Percentiles rank a stretch among this genome's conserved stretches.
phyloP scores from a whole-genome alignment of 768 basidiomycete genomes.

The Suillus fuscotomentosus region DNA sequence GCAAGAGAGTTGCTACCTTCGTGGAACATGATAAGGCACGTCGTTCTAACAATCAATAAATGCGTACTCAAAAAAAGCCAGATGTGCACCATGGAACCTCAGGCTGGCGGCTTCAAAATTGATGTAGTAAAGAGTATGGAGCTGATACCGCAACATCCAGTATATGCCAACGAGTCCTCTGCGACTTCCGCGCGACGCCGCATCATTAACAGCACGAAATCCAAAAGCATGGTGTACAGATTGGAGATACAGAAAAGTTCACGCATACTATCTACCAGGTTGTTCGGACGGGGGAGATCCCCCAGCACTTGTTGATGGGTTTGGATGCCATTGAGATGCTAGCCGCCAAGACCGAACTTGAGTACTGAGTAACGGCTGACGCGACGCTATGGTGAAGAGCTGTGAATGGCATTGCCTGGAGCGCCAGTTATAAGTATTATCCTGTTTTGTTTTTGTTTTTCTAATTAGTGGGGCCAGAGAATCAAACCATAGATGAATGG shows the following conservation, averaged over 20 bases:
- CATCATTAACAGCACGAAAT: not conserved
- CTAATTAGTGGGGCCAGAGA: not conserved
- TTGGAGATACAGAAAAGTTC: too few relatives aligned
- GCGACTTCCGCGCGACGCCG: too few relatives aligned
- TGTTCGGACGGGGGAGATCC: conserved; percentile 1
- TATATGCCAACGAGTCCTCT: not conserved
- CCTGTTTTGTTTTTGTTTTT: not conserved
- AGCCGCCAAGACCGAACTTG: not conserved
- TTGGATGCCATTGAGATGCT: conserved; percentile 11
- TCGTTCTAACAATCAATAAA: not conserved
- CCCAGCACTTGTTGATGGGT: conserved; percentile 10
- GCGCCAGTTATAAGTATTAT: not conserved
- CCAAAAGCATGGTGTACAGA: not conserved
- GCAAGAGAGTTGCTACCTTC: conserved; percentile 32
- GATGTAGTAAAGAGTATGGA: too few relatives aligned
- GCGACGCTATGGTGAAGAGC: not conserved
- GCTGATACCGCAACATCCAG: too few relatives aligned
- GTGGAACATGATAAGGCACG: conserved; percentile 38
- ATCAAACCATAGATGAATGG: not conserved
- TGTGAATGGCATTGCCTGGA: not conserved
- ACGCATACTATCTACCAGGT: too few relatives aligned
- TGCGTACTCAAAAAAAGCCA: not conserved
- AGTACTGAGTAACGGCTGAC: not conserved
- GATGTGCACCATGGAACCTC: not conserved
- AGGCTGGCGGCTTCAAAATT: too few relatives aligned